phyloP scores from a whole-genome alignment of 495 filamentous ascomycete species.

The Trichoderma erinaceum region DNA sequence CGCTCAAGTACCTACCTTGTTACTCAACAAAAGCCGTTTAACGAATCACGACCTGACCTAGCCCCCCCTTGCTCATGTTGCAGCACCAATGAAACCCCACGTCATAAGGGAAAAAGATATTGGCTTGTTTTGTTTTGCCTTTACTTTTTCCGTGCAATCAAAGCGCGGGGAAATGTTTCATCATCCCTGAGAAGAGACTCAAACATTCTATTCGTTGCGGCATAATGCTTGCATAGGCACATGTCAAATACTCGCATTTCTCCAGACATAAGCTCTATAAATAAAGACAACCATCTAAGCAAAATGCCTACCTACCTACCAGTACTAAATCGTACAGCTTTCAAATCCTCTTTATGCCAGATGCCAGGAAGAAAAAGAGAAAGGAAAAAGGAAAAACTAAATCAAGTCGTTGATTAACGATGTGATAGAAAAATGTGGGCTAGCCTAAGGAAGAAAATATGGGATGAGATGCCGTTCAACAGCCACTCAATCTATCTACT shows the following conservation, averaged over 20 bases:
- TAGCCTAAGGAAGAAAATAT: neutral
- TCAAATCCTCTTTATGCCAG: neutral
- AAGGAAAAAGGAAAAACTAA: neutral
- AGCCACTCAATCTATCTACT: neutral
- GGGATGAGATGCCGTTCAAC: conserved; percentile 4
- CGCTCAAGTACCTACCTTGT: too few species aligned
- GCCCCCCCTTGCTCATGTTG: neutral
- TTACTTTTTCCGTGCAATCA: neutral
- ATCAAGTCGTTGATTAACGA: neutral
- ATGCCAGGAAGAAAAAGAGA: neutral
- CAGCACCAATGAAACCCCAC: neutral
- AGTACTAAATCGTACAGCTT: neutral
- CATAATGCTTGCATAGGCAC: neutral
- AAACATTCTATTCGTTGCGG: neutral
- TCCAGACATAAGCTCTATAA: too few species aligned
- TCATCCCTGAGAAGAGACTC: neutral
- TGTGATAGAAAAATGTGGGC: neutral
- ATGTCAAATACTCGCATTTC: neutral
- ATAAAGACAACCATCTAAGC: neutral
- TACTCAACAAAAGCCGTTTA: too few species aligned
- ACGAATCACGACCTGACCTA: neutral
- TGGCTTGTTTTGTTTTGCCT: neutral
- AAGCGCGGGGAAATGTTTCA: neutral
- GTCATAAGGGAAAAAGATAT: neutral
- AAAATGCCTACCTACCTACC: neutral